Conservation (phyloP, 192 early-diverging fungal genomes). For the Lobosporangium transversale region DNA sequence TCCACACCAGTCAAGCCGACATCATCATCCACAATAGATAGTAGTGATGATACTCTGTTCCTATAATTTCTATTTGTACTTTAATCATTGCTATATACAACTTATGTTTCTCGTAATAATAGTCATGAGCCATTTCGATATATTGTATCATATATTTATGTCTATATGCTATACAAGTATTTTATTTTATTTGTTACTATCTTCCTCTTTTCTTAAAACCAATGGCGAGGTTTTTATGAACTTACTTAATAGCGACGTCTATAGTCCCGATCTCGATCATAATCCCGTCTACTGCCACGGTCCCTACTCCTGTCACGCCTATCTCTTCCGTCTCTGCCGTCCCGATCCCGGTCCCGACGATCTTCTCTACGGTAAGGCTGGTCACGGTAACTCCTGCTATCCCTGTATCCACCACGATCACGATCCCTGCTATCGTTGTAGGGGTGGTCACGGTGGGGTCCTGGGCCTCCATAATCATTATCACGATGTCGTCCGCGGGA, state of each 20-base stretch:
- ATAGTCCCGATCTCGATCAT: constrained; percentile 58
- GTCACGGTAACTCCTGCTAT: constrained; percentile 41
- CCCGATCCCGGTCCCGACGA: constrained; percentile 40
- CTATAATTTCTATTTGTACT: background rate
- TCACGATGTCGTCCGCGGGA: constrained; percentile 48
- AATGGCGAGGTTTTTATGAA: background rate
- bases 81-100: background rate
- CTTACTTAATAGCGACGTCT: constrained; percentile 49
- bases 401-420: constrained; percentile 48
- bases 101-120: too few relatives aligned
- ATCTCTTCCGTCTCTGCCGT: constrained; percentile 46
- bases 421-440: constrained; percentile 50
- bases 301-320: constrained; percentile 56
- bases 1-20: constrained; percentile 9
- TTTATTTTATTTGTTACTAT: too few relatives aligned
- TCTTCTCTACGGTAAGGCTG: constrained; percentile 50
- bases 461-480: constrained; percentile 23
- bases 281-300: constrained; percentile 53
- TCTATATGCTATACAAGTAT: too few relatives aligned
- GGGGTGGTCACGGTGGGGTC: constrained; percentile 33
- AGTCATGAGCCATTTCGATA: constrained; percentile 1
- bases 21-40: constrained; percentile 4
- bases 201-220: background rate
- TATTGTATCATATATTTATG: too few relatives aligned
- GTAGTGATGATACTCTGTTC: background rate